Base-by-base conservation (phyloP, 768 basidiomycete species). In the Pleurotus pulmonarius region DNA sequence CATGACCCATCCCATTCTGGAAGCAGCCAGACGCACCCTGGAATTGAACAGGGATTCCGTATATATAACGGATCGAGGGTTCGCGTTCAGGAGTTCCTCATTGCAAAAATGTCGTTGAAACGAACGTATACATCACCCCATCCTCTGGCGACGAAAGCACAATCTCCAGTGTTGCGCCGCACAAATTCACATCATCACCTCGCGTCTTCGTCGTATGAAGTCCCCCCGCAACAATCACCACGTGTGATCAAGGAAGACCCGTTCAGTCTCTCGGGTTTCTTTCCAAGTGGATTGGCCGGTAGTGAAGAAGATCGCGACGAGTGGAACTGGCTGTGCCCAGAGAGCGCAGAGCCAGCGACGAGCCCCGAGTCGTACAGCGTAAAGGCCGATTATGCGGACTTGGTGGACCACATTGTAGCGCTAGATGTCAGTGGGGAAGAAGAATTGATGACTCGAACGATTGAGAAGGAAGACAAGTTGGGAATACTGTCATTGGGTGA, bases 221-320 rank as follows among this genome's bases (percentile, higher is more conserved):
- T 46, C 12, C 39, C 41, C n/a, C 41, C 41, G 41, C 41, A 44
- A 34, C 29, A 48, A 22, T 44, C 41, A 24, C 67, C 64, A 29
- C 61, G 63, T 29, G 60, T 58, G 34, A 70, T 70, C 51, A 60
- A 64, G 41, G 73, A 72, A 54, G 80, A 82, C 58, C 78, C 79
- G 3, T 81, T 82, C 69, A 77, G 67, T 63, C 69, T 83, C 56
- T 64, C 66, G 29, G 73, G 74, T 7, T 82, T 82, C 69, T 81
- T 81, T 64, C 80, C 81, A 4, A 58, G 62, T 3, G 61, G 75
- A 60, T 41, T 64, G 39, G 40, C 49, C 22, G 44, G 38, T 15
- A n/a, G 18, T 54, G 61, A 55, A 46, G 67, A 66, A 24, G 41
- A 44, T n/a, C 67, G 64, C 20, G 67, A 69, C 53, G 68, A 70